Evolutionary conservation across 2,329 filamentous ascomycete species (phyloP).

Genomic region (Pseudofabraea citricarpa): DNA sequence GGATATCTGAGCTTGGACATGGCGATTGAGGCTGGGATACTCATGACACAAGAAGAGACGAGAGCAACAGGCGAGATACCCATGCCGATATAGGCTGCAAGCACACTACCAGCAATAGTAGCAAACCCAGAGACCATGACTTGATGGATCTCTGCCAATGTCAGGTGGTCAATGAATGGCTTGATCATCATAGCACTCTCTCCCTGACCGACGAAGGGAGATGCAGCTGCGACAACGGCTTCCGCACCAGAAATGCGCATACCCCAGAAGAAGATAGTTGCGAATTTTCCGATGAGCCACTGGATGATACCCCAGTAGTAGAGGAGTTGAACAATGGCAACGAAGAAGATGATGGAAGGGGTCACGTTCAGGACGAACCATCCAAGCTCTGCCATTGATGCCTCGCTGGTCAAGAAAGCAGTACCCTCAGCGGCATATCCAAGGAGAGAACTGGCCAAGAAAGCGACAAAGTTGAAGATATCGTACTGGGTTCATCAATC

Average conservation of each 20-base stretch:
- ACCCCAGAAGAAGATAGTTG: conserved; percentile 86
- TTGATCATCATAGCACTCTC: conserved; percentile 91
- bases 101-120: conserved; percentile 82
- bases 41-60: conserved; percentile 92
- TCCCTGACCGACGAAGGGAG: conserved; percentile 90
- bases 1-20: conserved; percentile 88
- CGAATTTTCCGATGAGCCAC: conserved; percentile 87
- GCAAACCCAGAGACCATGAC: conserved; percentile 91
- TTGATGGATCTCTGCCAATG: conserved; percentile 83
- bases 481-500: conserved; percentile 47
- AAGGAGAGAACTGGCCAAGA: conserved; percentile 67
- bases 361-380: conserved; percentile 78
- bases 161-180: conserved; percentile 81
- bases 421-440: conserved; percentile 72
- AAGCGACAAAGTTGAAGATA: conserved; percentile 85
- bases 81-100: conserved; percentile 80
- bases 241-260: conserved; percentile 86
- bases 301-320: conserved; percentile 79
- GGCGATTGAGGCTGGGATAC: conserved; percentile 84
- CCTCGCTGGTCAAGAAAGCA: conserved; percentile 58
- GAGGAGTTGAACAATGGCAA: conserved; percentile 81
- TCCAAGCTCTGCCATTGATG: conserved; percentile 32
- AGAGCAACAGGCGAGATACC: conserved; percentile 81
- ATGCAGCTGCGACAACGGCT: conserved; percentile 88
- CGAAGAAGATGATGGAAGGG: conserved; percentile 96